Percentiles rank a stretch among this genome's conserved stretches.
phyloP scores from a whole-genome alignment of 768 basidiomycete species.

The Leccinum uliginosum region DNA sequence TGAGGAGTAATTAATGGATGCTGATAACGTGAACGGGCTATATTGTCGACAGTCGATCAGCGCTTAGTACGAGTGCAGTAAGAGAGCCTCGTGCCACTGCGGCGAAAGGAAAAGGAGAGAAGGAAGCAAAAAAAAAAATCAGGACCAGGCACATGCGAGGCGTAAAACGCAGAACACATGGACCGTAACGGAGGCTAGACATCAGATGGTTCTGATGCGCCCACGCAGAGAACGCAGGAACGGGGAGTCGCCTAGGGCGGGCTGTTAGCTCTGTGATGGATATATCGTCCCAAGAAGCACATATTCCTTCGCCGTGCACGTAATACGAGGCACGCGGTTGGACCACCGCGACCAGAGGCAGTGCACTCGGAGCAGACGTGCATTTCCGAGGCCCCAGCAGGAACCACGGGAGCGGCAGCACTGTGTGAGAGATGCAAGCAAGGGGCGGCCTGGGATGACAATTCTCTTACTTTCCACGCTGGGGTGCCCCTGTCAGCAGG shows the following conservation, averaged over 20 bases:
- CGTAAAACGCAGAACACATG: neutral
- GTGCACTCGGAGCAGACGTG: constrained; percentile 1
- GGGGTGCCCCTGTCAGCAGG: constrained; percentile 25
- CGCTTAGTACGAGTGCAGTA: neutral
- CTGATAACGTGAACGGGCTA: neutral
- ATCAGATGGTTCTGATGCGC: constrained; percentile 20
- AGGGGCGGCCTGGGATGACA: constrained; percentile 17
- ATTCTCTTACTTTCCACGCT: constrained; percentile 25
- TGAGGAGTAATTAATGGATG: neutral
- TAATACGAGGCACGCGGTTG: neutral
- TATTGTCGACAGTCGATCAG: neutral
- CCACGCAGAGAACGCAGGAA: neutral
- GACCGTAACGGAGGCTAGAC: constrained; percentile 12
- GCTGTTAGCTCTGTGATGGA: neutral
- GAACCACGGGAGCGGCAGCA: constrained; percentile 1
- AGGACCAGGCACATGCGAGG: constrained; percentile 15
- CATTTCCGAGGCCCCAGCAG: constrained; percentile 20
- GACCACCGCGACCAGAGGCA: neutral
- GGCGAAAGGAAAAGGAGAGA: neutral
- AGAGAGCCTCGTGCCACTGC: neutral
- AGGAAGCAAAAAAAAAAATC: constrained; percentile 3
- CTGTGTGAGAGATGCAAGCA: constrained; percentile 13
- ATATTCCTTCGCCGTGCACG: neutral
- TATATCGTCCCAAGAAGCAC: constrained; percentile 3
- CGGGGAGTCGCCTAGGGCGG: neutral